Base-by-base conservation (phyloP, 176 grass and related monocot species). In the Carex littledalei region DNA sequence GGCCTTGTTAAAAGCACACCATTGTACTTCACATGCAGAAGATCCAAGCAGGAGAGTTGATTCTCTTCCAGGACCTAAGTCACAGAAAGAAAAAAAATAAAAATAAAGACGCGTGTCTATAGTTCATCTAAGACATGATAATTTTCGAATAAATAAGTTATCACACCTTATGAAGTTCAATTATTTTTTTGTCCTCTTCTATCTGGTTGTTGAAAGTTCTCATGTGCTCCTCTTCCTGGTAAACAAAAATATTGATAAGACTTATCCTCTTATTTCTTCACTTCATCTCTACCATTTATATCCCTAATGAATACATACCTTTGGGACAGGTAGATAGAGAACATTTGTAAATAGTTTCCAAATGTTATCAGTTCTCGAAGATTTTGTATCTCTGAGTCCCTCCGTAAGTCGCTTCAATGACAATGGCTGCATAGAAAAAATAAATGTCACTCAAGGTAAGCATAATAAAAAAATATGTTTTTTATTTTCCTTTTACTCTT, bases 101-200 rank as follows among this genome's bases (percentile, higher is more conserved):
- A 55, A 60, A 34, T 74, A 87, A 24, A 67, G 47, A 43, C 49
- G 20, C 2, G 10, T 5, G 60, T 22, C 55, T 21, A 84, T 35
- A 80, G 20, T 88, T 52, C 69, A 82, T 49, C n/a, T 41, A 45
- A 67, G 14, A 43, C 37, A 18, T 61, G 72, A 88, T 87, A 84
- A 9, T 81, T 71, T 65, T 86, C 37, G 54, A 73, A 84, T 58
- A 81, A 8, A 66, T 21, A 66, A 63, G 35, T 53, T 83, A 83
- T 24, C 81, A 86, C 59, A 97, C 94, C 94, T 97, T 94, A 54
- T 97, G 92, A 55, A 97, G 88, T 90, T 97, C 93, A 71, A 92
- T 97, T 78, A 97, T 94, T 89, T 90, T 97, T 69, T 90, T 91
- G 85, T 97, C 94, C 78, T 94, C 94, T 81, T 97, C 90, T 20